Percentiles rank a stretch among this genome's conserved stretches.
These are phyloP conservation scores for Alloteropsis angusta DNA, from an alignment of 202 grass and related monocot genomes.

Conservation along the genomic window DNA sequence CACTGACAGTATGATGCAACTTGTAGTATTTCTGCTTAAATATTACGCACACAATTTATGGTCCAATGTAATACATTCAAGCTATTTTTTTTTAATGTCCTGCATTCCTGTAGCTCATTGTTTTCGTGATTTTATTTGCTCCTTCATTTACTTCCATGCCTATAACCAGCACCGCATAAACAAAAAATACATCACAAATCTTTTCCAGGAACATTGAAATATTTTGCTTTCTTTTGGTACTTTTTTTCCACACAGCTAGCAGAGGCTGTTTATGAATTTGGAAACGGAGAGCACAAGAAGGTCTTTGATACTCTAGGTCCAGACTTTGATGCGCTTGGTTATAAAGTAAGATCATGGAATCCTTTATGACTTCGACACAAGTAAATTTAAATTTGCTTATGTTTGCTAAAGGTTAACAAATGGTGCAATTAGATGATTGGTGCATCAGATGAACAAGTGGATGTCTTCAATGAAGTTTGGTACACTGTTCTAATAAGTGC, in stretches of 20 bases:
- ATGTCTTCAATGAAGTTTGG: conserved; percentile 81
- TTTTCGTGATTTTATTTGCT: background rate
- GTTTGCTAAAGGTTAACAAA: conserved; percentile 13
- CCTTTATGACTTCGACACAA: background rate
- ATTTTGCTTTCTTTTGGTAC: background rate
- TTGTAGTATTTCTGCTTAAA: background rate
- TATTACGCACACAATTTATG: background rate
- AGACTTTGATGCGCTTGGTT: conserved; percentile 47
- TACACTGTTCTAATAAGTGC: conserved; percentile 39
- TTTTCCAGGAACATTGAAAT: background rate
- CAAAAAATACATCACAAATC: background rate
- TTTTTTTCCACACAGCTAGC: conserved; percentile 41
- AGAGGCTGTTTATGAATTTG: conserved; percentile 59
- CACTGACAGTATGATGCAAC: background rate
- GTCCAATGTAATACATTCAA: background rate
- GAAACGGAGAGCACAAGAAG: conserved; percentile 45
- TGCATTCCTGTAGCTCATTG: background rate
- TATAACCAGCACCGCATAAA: background rate
- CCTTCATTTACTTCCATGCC: background rate
- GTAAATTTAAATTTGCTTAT: background rate
- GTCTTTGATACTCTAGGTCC: conserved; percentile 52
- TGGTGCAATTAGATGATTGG: conserved; percentile 59
- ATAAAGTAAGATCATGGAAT: conserved; percentile 41
- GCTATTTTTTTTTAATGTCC: background rate
- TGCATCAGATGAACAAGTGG: conserved; percentile 76